Evolutionary conservation across 2,329 filamentous ascomycete species (phyloP), one percentile per base, ranked within the genome.

Genomic region (Colletotrichum siamense): DNA sequence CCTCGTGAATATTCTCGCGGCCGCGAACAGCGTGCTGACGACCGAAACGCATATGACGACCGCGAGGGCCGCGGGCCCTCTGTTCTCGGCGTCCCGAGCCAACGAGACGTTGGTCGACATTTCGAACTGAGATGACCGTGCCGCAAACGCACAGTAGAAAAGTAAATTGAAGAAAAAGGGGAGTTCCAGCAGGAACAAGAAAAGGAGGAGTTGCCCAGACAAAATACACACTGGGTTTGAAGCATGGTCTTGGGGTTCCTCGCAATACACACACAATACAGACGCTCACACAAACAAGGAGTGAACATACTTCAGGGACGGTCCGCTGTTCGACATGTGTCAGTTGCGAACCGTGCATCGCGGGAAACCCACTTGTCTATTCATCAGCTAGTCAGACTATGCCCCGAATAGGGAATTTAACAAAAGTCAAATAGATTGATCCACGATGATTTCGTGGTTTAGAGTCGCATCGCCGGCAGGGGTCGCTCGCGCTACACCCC

Each of bases 31-130:
- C 2, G 79, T 78, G 8, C 81, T 81, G 26, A 84, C n/a, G 3
- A 77, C 76, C 2, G 82, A 82, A 39, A 84, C 77, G 8, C 79
- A 59, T 79, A 81, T 83, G 28, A 83, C 76, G 8, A 81, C 80
- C 4, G 75, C 79, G 16, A 86, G 73, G 39, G 85, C 83, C 73
- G 77, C 79, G 0, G 83, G 82, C 2, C 83, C 84, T 67, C 83
- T 82, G 69, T 78, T 73, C 26, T 70, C 57, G 57, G 57, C 26
- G n/a, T 63, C 68, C 36, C 68, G 67, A 36, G 52, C 52, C 32
- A 32, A 69, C n/a, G 64, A 67, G 36, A 67, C 16, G 39, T 67
- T 52, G 6, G 66, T 59, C 49, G 52, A 69, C 55, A 49, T 69
- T 39, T 32, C n/a, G 24, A 28, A 16, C 18, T 32, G 22, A 22